Evolutionary conservation across 306 rosid genomes (phyloP).

Genomic region (Glycine tomentella): DNA sequence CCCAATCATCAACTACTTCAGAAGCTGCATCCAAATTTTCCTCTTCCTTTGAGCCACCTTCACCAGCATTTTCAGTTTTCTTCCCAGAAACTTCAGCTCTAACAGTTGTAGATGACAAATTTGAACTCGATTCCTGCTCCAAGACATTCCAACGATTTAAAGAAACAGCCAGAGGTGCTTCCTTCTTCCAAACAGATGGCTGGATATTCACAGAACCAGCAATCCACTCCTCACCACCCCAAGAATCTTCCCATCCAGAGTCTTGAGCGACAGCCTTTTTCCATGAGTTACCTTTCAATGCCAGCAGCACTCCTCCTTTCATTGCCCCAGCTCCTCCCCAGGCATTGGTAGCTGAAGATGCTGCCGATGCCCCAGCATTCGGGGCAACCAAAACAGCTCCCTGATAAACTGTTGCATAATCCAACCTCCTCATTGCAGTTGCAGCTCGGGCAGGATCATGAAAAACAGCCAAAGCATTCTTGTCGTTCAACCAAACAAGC

Average conservation of each 20-base stretch:
- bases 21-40: slow-evolving; percentile 47
- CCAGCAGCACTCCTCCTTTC: slow-evolving; percentile 58
- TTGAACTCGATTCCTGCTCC: slow-evolving; percentile 57
- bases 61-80: neutral
- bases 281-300: slow-evolving; percentile 71
- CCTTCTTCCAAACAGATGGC: slow-evolving; percentile 74
- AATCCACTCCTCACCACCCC: slow-evolving; percentile 75
- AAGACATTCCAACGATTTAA: slow-evolving; percentile 76
- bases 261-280: slow-evolving; percentile 62
- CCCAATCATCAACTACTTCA: slow-evolving; percentile 94
- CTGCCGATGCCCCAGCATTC: slow-evolving; percentile 44
- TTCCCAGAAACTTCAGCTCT: slow-evolving; percentile 40
- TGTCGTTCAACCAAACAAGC: slow-evolving; percentile 95
- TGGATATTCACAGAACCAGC: slow-evolving; percentile 60
- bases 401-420: slow-evolving; percentile 77
- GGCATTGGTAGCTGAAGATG: slow-evolving; percentile 62
- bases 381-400: slow-evolving; percentile 71
- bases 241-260: slow-evolving; percentile 66
- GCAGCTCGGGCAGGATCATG: slow-evolving; percentile 94
- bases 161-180: slow-evolving; percentile 71
- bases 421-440: slow-evolving; percentile 97
- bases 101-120: slow-evolving; percentile 52
- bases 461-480: slow-evolving; percentile 90
- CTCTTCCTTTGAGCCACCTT: slow-evolving; percentile 32
- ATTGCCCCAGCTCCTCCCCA: slow-evolving; percentile 69